Base-by-base conservation (phyloP, 2,329 filamentous ascomycete species). In the Fusarium metavorans region DNA sequence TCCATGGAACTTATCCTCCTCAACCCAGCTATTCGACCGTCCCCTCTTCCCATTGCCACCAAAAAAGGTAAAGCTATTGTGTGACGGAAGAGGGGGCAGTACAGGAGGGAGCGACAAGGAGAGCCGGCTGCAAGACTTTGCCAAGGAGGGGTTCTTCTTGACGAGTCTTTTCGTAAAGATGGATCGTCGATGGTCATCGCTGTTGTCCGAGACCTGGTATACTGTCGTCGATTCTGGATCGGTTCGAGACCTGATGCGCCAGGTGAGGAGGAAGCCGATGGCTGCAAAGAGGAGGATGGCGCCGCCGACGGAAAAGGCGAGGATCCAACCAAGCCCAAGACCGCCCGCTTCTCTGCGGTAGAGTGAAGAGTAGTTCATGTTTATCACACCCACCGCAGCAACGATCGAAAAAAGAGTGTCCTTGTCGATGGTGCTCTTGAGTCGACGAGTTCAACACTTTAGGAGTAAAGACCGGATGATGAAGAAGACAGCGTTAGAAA, bases 1-100 rank as follows among this genome's bases (percentile, higher is more conserved):
- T 6, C 87, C 87, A 67, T 88, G 86, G n/a, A 87, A 80, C 64
- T 83, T 84, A 59, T 89, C 87, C 72, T 88, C 87, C 66, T 88
- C 86, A 32, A 88, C 85, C 87, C 86, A 89, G 20, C 83, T 84
- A 52, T 68, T 76, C 61, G 80, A 79, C 10, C 76, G 59, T 20
- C 74, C 74, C 27, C 67, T 72, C 35, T 74, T 76, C 71, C 78
- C 76, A 75, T 82, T 62, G 75, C 78, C 66, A 77, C 66, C 54
- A 71, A 79, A 80, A 37, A 82, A 77, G 14, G 50, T 73, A 32
- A 82, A 76, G 68, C 75, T 81, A 45, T 79, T 77, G n/a, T 82
- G 78, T 34, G 81, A 76, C 30, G 82, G 80, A 60, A 84, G 72
- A 3, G 81, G 81, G 7, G 83, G 81, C 50, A 84, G 72, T 13